Evolutionary conservation across 2,329 filamentous ascomycete genomes (phyloP), one percentile per base, ranked within the genome.

Genomic region (Rhynchosporium secalis): DNA sequence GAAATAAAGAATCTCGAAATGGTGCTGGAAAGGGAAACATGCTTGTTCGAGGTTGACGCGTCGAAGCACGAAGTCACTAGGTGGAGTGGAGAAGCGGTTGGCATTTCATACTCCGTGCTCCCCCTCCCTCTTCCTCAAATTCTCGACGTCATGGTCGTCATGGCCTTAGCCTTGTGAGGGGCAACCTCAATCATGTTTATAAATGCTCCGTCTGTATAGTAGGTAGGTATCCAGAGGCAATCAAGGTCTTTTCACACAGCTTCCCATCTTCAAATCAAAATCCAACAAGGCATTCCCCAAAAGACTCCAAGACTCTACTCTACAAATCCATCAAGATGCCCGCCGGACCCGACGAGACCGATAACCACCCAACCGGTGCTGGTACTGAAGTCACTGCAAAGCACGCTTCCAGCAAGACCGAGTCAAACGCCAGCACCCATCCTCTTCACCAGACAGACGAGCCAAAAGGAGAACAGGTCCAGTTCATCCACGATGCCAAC

Each of bases 401-500:
- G 70, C 70, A 76, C 41, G 71, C 72, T 10, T 70, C 68, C 40
- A 73, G 71, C 29, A 73, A 74, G 52, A 76, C 72, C 15, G 72
- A 77, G 9, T 74, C 72, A 2, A 76, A 69, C 46, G 75, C 73
- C 36, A 75, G 71, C 63, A 72, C 68, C 54, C 78, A 76, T 60
- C 73, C 73, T 9, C 40, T 72, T 26, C 76, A 79, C 61, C 47
- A 73, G 9, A 62, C 72, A 62, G 73, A 69, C 12, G 57, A 76
- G 26, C 75, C 75, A 12, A 80, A 80, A 66, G 79, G 79, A 15
- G 79, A 80, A 41, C 74, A 77, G 36, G 78, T 81, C 51, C 73
- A 79, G 31, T 80, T 84, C 71, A 77, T 79, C 59, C 78, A 82
- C 41, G 79, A 82, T 71, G 84, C 84, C 20, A 77, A 82, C 57